A percentile compares a stretch with the other conserved stretches of the same genome.
These are phyloP conservation scores for Aquilaria yunnanensis DNA, from an alignment of 345 rosid genomes.

Conservation along the genomic window DNA sequence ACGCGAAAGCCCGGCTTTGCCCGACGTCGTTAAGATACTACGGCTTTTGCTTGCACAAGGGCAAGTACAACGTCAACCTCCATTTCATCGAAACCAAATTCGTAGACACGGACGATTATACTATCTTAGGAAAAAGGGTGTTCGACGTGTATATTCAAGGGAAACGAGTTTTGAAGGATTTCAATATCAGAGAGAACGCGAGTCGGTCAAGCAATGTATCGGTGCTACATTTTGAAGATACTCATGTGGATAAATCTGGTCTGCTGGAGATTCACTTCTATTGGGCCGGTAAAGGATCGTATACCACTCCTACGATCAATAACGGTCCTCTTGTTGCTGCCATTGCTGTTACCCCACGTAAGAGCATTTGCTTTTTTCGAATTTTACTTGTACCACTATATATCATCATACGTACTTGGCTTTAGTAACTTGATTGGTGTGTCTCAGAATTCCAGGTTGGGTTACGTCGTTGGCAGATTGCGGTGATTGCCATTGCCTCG, in stretches of 20 bases:
- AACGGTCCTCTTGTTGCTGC: slow-evolving; percentile 32
- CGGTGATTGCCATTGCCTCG: too few relatives aligned
- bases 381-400: too few relatives aligned
- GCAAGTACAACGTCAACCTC: slow-evolving; percentile 41
- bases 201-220: too few relatives aligned
- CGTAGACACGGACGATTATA: slow-evolving; percentile 25
- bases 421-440: too few relatives aligned
- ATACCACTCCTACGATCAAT: slow-evolving; percentile 13
- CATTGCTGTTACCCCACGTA: slow-evolving; percentile 16
- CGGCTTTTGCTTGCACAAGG: slow-evolving; percentile 44
- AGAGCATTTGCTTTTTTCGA: too few relatives aligned
- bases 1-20: slow-evolving; percentile 37
- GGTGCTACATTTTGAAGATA: too few relatives aligned
- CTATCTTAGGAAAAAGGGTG: slow-evolving; percentile 36
- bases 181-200: slow-evolving; percentile 20
- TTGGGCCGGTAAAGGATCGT: slow-evolving; percentile 29
- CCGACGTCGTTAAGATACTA: slow-evolving; percentile 43
- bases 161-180: slow-evolving; percentile 23
- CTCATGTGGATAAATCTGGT: neutral
- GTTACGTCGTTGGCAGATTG: too few relatives aligned
- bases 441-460: too few relatives aligned
- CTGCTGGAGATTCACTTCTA: slow-evolving; percentile 28
- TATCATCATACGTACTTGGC: too few relatives aligned
- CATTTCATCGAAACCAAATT: slow-evolving; percentile 44
- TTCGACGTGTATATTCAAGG: slow-evolving; percentile 42